Conservation (phyloP, 1,139 yeast species). For the Saccharomycopsis hybrid region DNA sequence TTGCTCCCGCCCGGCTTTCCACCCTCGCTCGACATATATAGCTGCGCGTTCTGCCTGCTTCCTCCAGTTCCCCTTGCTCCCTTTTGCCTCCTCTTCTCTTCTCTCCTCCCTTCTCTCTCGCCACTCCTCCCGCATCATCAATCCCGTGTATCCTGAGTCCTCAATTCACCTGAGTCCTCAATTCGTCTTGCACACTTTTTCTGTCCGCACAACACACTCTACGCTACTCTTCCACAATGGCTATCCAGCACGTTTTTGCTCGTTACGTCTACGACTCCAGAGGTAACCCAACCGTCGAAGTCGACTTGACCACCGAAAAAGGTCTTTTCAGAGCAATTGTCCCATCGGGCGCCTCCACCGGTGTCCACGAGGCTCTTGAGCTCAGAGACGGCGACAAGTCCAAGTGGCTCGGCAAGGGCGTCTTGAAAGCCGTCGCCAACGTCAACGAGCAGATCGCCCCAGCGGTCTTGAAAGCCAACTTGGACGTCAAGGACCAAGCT, state of each 20-base stretch:
- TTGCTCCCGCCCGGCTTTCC: too few species aligned
- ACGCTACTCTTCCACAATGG: too few species aligned
- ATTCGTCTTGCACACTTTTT: too few species aligned
- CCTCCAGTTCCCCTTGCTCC: too few species aligned
- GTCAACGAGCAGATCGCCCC: slow-evolving; percentile 74
- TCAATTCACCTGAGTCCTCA: too few species aligned
- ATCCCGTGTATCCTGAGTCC: too few species aligned
- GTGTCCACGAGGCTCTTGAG: slow-evolving; percentile 76
- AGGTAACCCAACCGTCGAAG: slow-evolving; percentile 76
- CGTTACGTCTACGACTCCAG: slow-evolving; percentile 83
- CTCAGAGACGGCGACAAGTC: slow-evolving; percentile 76
- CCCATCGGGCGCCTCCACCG: slow-evolving; percentile 83
- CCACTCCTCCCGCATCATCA: too few species aligned
- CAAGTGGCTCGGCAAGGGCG: slow-evolving; percentile 83
- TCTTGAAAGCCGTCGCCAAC: slow-evolving; percentile 67
- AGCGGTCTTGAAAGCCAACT: slow-evolving; percentile 53
- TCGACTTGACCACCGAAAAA: slow-evolving; percentile 63
- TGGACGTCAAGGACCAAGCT: slow-evolving; percentile 59
- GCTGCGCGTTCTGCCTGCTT: too few species aligned
- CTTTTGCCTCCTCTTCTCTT: too few species aligned
- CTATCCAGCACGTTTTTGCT: slow-evolving; percentile 53
- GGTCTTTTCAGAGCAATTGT: slow-evolving; percentile 76
- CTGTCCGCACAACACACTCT: too few species aligned
- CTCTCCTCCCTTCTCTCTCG: too few species aligned
- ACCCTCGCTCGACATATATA: too few species aligned